Base-by-base conservation (phyloP, 768 basidiomycete species). In the Antrodiella citrinella region DNA sequence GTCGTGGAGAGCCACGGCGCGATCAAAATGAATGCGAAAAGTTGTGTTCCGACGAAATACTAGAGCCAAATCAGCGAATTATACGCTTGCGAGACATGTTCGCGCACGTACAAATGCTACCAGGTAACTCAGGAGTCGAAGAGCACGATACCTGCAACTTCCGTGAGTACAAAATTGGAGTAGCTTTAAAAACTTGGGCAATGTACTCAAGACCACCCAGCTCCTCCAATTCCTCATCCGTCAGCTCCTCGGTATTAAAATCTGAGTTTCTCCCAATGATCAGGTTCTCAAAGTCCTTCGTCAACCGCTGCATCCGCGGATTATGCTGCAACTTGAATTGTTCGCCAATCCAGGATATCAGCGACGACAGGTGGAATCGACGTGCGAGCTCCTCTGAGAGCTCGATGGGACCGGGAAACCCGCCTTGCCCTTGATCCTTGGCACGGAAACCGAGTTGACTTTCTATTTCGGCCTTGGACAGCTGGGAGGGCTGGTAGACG, bases 121-220 rank as follows among this genome's bases (percentile, higher is more conserved):
- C 9, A 78, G 54, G 57, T 72, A 78, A 51, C 72, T 77, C 56
- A 78, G 62, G 49, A 77, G 51, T 47, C 70, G 69, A 56, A 89
- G 63, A 2, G 85, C 82, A 2, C 79, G 66, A 26, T 60, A 60
- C 26, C 59, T 60, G 35, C 12, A 21, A 15, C 30, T 15, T 35
- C 15, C 15, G 30, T 35, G 30, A 35, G 30, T 15, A 35, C n/a
- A n/a, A n/a, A n/a, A n/a, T n/a, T n/a, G n/a, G n/a, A n/a, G n/a
- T n/a, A n/a, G n/a, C n/a, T n/a, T n/a, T n/a, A n/a, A n/a, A n/a
- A n/a, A n/a, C n/a, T n/a, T 15, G 20, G 19, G 41, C 9, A 18
- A 50, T 54, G 62, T 82, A 89, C 66, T 91, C 89, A 20, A 85
- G 77, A 0, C 87, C 87, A 2, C 87, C 86, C 15, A 91, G 65